Percentiles rank a stretch among this genome's conserved stretches.
phyloP scores from a whole-genome alignment of 805 yeast species.

The Candida berthetii region DNA sequence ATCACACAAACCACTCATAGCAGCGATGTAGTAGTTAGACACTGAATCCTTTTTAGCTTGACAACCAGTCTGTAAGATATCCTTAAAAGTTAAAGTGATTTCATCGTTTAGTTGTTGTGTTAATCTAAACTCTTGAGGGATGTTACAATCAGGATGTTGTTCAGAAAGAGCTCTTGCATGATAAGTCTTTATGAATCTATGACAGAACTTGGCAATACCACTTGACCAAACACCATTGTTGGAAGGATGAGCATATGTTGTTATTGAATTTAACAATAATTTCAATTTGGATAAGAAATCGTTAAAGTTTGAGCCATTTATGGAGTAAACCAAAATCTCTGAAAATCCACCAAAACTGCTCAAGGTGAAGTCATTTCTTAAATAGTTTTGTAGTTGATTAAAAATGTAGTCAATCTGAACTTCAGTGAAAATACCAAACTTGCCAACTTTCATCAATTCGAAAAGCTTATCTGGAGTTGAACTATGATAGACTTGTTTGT shows the following conservation, averaged over 20 bases:
- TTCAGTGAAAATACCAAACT: constrained; percentile 57
- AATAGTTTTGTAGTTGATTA: constrained; percentile 42
- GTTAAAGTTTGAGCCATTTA: constrained; percentile 43
- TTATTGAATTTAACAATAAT: constrained; percentile 59
- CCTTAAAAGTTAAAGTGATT: constrained; percentile 38
- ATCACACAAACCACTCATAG: constrained; percentile 53
- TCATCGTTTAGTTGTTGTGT: constrained; percentile 26
- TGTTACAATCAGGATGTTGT: constrained; percentile 24
- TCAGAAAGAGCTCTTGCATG: constrained; percentile 55
- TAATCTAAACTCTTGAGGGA: constrained; percentile 21
- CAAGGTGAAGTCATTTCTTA: constrained; percentile 28
- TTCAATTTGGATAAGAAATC: constrained; percentile 44
- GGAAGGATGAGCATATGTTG: constrained; percentile 87
- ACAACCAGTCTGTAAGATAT: constrained; percentile 57
- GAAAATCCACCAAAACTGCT: constrained; percentile 34
- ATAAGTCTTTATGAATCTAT: constrained; percentile 50
- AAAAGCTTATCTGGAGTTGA: constrained; percentile 14
- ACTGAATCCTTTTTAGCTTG: constrained; percentile 63
- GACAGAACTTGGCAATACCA: constrained; percentile 59
- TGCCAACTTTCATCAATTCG: constrained; percentile 27
- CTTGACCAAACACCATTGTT: constrained; percentile 87
- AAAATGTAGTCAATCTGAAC: constrained; percentile 56
- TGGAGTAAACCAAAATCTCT: constrained; percentile 53
- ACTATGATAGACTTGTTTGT: constrained; percentile 25
- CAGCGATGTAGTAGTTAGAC: constrained; percentile 49